Conservation (phyloP, 2,329 filamentous ascomycete genomes). For the Fusarium sp. region DNA sequence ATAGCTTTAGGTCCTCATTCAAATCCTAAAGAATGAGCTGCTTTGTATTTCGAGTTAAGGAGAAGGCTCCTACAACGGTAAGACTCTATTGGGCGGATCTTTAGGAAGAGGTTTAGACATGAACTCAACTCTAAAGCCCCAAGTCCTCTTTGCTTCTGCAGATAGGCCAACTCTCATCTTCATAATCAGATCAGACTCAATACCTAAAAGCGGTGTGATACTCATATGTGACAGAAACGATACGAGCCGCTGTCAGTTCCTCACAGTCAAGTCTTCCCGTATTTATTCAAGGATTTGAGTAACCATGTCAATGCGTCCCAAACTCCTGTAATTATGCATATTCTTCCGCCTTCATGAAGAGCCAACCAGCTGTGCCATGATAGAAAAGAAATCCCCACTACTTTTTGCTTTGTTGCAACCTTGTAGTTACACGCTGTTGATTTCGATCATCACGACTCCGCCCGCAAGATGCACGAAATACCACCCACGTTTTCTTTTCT, state of each 20-base stretch:
- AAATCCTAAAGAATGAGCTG: background rate
- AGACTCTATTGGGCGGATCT: background rate
- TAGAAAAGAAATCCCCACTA: background rate
- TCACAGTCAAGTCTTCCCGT: slow-evolving; percentile 1
- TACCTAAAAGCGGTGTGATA: slow-evolving; percentile 29
- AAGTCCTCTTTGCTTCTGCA: background rate
- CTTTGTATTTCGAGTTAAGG: background rate
- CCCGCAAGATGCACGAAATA: slow-evolving; percentile 23
- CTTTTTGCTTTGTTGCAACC: background rate
- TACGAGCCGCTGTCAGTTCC: background rate
- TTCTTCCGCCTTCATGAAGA: background rate
- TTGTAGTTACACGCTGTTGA: slow-evolving; percentile 12
- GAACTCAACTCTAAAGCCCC: background rate
- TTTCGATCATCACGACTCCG: slow-evolving; percentile 34
- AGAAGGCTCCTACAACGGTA: background rate
- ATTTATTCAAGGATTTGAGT: slow-evolving; percentile 9
- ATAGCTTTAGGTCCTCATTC: background rate
- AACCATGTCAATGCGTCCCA: slow-evolving; percentile 4
- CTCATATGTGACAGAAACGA: slow-evolving; percentile 12
- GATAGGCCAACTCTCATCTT: background rate
- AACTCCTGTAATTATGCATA: slow-evolving; percentile 14
- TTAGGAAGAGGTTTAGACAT: background rate
- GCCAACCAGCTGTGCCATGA: background rate
- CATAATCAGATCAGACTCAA: background rate
- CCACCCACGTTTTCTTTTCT: slow-evolving; percentile 8